Evolutionary conservation across 2,329 filamentous ascomycete genomes (phyloP), one percentile per base, ranked within the genome.

Genomic region (Neophaeococcomyces aloes): DNA sequence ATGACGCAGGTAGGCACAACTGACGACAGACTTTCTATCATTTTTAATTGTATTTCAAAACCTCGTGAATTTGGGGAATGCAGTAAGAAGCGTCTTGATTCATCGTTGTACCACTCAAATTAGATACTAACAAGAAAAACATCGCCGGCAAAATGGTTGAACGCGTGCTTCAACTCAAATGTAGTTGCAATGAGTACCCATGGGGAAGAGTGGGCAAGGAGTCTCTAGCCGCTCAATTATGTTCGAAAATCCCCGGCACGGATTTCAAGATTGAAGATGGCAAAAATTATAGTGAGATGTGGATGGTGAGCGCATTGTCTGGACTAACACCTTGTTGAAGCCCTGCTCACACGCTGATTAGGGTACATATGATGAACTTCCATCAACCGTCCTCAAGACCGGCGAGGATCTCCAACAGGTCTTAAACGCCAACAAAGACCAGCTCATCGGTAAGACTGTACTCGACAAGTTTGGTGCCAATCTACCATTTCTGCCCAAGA

Each of bases 401-500:
- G 78, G 76, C 21, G 74, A 85, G 57, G 66, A 74, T 21, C 71
- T 88, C 1, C 72, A 77, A 49, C 72, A 81, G 17, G 72, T 83
- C 13, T 63, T 87, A 25, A 71, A 81, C 50, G 65, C 65, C 43
- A 68, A 83, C 56, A 69, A 78, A 29, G 69, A 79, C 15, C 65
- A 74, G 46, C 67, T 86, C 0, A 68, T 87, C 1, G 83, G 83
- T 2, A 69, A 76, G 46, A 67, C 69, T 2, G 74, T 79, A 3
- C 63, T 77, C 4, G 61, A 77, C 15, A 75, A 77, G 41, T 79
- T 81, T 45, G 79, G 76, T 36, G 65, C 66, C 2, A 78, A 83
- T 50, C 65, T 88, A 2, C 83, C 82, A 1, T 88, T 78, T 58
- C 66, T 87, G 0, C 81, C 81, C 7, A 88, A 87, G 66, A 78